A percentile compares a stretch with the other conserved stretches of the same genome.
phyloP scores from a whole-genome alignment of 176 grass and related monocot genomes.

The Phoenix roebelenii region DNA sequence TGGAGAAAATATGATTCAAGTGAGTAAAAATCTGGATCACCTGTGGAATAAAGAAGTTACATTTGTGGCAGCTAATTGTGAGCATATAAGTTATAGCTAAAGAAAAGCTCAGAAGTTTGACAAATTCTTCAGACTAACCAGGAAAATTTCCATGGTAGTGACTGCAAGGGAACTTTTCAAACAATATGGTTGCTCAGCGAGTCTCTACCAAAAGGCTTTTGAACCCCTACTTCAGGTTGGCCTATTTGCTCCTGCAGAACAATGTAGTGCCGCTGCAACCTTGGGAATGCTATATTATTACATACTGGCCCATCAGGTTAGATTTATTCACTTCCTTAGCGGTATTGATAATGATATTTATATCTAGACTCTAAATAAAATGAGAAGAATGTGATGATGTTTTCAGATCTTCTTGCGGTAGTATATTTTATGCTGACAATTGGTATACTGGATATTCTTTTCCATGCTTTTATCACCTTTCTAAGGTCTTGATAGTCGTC shows the following conservation, averaged over 20 bases:
- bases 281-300: conserved; percentile 86
- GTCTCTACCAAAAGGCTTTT: conserved; percentile 55
- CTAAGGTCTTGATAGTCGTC: not conserved
- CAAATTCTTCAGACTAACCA: conserved; percentile 27
- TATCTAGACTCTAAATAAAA: too few species aligned
- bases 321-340: not conserved
- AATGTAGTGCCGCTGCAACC: conserved; percentile 78
- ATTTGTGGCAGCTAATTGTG: not conserved
- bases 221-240: conserved; percentile 56
- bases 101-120: conserved; percentile 24
- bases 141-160: conserved; percentile 48
- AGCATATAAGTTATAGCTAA: not conserved
- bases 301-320: conserved; percentile 78
- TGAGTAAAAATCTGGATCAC: conserved; percentile 30
- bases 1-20: conserved; percentile 89
- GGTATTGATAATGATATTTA: too few species aligned
- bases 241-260: conserved; percentile 64
- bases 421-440: too few species aligned
- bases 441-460: not conserved
- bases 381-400: too few species aligned
- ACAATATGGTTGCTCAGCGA: conserved; percentile 67
- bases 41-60: conserved; percentile 5
- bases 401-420: too few species aligned
- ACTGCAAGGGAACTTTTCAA: conserved; percentile 83
- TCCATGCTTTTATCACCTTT: not conserved